Percentiles rank a stretch among this genome's conserved stretches.
Evolutionary conservation across 2,329 filamentous ascomycete genomes (phyloP).

Genomic region (Xylaria sp.): DNA sequence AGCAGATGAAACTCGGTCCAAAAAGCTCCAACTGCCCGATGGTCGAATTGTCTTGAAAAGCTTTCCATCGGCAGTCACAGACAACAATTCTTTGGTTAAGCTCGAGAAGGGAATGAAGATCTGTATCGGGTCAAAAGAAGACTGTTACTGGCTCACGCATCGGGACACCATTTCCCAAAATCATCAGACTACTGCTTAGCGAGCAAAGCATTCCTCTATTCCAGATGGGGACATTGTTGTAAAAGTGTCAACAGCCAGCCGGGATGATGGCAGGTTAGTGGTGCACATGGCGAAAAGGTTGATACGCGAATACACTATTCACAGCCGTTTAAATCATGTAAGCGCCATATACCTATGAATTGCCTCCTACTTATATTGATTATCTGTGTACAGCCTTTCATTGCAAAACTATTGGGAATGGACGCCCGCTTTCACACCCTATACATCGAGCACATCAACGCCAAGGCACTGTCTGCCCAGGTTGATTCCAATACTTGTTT

Average conservation of each 20-base stretch:
- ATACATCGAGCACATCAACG: conserved; percentile 9
- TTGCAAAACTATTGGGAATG: conserved; percentile 4
- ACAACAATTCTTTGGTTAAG: background rate
- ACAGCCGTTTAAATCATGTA: conserved; percentile 5
- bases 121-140: background rate
- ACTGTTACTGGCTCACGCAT: conserved; percentile 16
- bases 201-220: background rate
- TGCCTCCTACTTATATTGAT: background rate
- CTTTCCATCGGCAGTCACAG: no score
- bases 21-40: background rate
- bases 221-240: background rate
- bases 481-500: background rate
- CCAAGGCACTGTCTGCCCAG: background rate
- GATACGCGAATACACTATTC: background rate
- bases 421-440: conserved; percentile 22
- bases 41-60: background rate
- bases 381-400: background rate
- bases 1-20: background rate
- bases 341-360: background rate
- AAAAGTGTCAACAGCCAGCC: background rate
- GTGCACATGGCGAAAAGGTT: background rate
- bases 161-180: conserved; percentile 5
- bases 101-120: conserved; percentile 1
- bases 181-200: background rate
- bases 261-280: background rate